Conservation (phyloP, 495 filamentous ascomycete genomes). For the Friedmanniomyces simplex region DNA sequence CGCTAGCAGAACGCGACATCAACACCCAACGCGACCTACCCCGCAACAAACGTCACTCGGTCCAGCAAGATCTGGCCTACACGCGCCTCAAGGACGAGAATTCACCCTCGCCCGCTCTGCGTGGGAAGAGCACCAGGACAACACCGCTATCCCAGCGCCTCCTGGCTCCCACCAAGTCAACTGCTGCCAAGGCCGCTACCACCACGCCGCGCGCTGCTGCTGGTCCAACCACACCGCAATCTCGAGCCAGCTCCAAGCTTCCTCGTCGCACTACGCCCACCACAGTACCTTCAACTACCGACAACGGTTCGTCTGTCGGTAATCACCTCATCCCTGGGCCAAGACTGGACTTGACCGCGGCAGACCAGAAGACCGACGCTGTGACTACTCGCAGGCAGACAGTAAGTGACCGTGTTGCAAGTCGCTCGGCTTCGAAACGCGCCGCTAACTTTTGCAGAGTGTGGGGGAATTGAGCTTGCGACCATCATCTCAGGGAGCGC, state of each 20-base stretch:
- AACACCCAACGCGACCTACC: constrained; percentile 8
- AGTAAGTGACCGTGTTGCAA: neutral
- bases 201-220: neutral
- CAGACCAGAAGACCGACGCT: neutral
- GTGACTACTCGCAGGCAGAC: neutral
- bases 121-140: neutral
- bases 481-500: neutral
- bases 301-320: neutral
- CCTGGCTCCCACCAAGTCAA: constrained; percentile 13
- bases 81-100: constrained; percentile 7
- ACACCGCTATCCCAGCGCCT: constrained; percentile 1
- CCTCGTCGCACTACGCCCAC: constrained; percentile 7
- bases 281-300: neutral
- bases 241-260: constrained; percentile 7
- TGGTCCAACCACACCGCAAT: constrained; percentile 1
- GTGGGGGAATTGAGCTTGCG: neutral
- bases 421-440: neutral
- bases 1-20: constrained; percentile 12
- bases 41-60: constrained; percentile 8
- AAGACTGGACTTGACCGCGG: neutral
- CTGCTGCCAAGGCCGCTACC: constrained; percentile 10
- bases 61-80: neutral
- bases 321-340: neutral
- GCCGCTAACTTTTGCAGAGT: neutral
- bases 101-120: neutral